Evolutionary conservation across 495 filamentous ascomycete species (phyloP).

Genomic region (Penicillium parvum): DNA sequence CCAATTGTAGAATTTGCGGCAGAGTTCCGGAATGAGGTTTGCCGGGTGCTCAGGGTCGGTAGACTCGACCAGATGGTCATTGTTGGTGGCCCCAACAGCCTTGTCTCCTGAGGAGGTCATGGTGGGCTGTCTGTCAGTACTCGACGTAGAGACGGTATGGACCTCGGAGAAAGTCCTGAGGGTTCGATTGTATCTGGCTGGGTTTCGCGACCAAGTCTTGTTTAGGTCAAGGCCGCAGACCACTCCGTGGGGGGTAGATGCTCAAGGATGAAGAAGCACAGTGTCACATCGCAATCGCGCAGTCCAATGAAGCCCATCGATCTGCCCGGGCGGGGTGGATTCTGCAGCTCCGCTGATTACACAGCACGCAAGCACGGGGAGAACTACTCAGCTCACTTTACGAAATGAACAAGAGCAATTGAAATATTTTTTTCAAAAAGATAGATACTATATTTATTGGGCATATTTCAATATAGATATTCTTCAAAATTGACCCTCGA

Average conservation of each 20-base stretch:
- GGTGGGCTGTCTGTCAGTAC: slow-evolving; percentile 8
- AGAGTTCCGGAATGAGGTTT: slow-evolving; percentile 88
- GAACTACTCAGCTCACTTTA: neutral
- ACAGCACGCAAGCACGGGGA: neutral
- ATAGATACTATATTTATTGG: neutral
- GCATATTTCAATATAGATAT: neutral
- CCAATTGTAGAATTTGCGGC: slow-evolving; percentile 87
- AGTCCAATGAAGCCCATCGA: slow-evolving; percentile 6
- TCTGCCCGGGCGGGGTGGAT: slow-evolving; percentile 6
- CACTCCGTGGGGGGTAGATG: neutral
- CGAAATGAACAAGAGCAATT: neutral
- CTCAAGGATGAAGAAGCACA: slow-evolving; percentile 1
- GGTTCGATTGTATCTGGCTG: neutral
- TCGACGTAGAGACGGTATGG: neutral
- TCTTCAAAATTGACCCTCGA: too few relatives aligned
- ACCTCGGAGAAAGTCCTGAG: neutral
- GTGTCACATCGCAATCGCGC: slow-evolving; percentile 2
- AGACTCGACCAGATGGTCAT: slow-evolving; percentile 70
- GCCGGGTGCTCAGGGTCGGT: slow-evolving; percentile 74
- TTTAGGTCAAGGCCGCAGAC: neutral
- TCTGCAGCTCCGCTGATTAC: slow-evolving; percentile 13
- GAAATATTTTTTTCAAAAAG: neutral
- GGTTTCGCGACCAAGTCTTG: neutral
- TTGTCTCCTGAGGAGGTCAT: slow-evolving; percentile 21
- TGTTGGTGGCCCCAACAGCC: slow-evolving; percentile 39